Conservation (phyloP, 225 moss, liverwort and hornwort genomes). For the Neckera pumila region DNA sequence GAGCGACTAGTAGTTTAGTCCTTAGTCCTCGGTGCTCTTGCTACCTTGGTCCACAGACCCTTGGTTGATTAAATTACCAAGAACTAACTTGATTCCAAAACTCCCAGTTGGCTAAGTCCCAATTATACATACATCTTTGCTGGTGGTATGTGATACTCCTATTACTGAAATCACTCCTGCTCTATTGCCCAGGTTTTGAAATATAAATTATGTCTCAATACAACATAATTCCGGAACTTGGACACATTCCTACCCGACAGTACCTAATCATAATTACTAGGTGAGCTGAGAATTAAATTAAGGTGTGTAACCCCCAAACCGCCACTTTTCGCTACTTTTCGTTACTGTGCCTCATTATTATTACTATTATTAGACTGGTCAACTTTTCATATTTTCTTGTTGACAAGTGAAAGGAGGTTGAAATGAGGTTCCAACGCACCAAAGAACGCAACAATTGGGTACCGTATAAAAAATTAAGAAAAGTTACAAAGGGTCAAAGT, state of each 20-base stretch:
- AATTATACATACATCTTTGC: background rate
- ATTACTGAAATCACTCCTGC: background rate
- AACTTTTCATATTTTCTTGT: background rate
- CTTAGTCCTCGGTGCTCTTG: background rate
- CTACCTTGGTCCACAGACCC: background rate
- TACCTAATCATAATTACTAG: background rate
- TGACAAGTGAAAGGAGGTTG: background rate
- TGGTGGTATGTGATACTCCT: background rate
- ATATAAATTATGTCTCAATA: background rate
- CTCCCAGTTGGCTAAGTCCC: background rate
- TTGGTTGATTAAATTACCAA: background rate
- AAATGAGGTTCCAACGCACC: background rate
- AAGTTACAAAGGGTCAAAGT: background rate
- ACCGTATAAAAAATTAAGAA: too few relatives aligned
- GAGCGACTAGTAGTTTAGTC: background rate
- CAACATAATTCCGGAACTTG: background rate
- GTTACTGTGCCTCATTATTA: background rate
- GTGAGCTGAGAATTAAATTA: background rate
- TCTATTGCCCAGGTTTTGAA: background rate
- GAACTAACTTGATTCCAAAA: background rate
- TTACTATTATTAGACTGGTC: background rate
- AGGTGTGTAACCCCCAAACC: background rate
- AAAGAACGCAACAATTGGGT: background rate
- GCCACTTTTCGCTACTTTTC: background rate
- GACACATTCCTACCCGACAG: background rate